Conservation (phyloP, 1,139 yeast species). For the Yamadazyma songkhlaensis region DNA sequence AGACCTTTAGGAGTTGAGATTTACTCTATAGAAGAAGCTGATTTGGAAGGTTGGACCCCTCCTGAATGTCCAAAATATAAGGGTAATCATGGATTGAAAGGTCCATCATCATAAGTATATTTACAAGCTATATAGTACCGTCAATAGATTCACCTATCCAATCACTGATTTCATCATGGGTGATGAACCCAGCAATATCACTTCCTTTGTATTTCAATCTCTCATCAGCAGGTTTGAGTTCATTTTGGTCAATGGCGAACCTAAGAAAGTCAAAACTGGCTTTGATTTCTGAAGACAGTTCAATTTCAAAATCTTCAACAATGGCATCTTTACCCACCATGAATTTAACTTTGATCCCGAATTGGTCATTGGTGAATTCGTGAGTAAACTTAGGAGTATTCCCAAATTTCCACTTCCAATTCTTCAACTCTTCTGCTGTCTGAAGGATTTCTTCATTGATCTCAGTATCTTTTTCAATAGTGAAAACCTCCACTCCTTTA, state of each 20-base stretch:
- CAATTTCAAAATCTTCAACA: constrained; percentile 22
- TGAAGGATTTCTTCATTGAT: constrained; percentile 48
- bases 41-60: constrained; percentile 46
- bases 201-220: constrained; percentile 39
- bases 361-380: constrained; percentile 27
- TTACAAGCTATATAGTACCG: constrained; percentile 35
- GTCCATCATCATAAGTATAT: constrained; percentile 10
- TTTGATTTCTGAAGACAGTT: constrained; percentile 15
- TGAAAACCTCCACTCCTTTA: constrained; percentile 14
- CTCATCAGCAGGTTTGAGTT: constrained; percentile 12
- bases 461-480: constrained; percentile 25
- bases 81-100: constrained; percentile 54
- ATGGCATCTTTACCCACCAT: constrained; percentile 40
- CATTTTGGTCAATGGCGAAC: constrained; percentile 20
- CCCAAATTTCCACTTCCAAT: constrained; percentile 75
- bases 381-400: constrained; percentile 67
- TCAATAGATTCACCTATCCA: constrained; percentile 50
- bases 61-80: constrained; percentile 51
- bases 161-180: constrained; percentile 42
- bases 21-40: constrained; percentile 47
- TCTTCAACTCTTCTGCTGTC: constrained; percentile 41
- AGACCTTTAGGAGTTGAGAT: constrained; percentile 64
- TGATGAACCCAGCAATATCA: constrained; percentile 43
- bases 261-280: constrained; percentile 31
- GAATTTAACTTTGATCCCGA: constrained; percentile 34